Evolutionary conservation across 139 green algal species (phyloP).

Genomic region (Haematococcus lacustris): DNA sequence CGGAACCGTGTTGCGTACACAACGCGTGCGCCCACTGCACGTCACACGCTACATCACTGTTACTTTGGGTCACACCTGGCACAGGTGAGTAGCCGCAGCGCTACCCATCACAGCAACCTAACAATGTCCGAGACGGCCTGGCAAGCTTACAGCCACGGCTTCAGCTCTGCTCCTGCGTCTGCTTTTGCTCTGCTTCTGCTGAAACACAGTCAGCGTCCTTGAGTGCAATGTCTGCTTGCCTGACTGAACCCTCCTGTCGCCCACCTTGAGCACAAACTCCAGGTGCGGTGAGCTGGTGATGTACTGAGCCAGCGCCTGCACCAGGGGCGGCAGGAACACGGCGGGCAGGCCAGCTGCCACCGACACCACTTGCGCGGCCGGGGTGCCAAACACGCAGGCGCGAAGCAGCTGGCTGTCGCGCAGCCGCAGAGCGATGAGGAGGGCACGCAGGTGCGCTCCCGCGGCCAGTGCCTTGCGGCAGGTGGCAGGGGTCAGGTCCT

Average conservation of each 20-base stretch:
- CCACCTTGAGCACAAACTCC: constrained; percentile 65
- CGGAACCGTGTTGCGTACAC: constrained; percentile 43
- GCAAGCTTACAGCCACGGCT: background rate
- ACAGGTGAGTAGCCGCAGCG: background rate
- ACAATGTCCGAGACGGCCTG: background rate
- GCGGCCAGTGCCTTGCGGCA: constrained; percentile 39
- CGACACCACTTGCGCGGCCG: constrained; percentile 3
- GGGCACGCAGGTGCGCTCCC: constrained; percentile 48
- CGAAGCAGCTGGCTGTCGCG: constrained; percentile 54
- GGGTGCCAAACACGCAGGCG: constrained; percentile 11
- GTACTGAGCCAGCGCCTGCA: constrained; percentile 49
- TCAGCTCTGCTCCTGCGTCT: background rate
- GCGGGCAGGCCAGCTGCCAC: constrained; percentile 51
- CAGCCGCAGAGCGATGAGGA: constrained; percentile 77
- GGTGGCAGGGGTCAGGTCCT: constrained; percentile 80
- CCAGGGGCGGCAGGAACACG: constrained; percentile 33
- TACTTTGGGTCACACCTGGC: background rate
- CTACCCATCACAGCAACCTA: background rate
- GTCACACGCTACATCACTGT: background rate
- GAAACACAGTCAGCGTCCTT: background rate
- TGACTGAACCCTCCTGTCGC: background rate
- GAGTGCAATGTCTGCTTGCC: background rate
- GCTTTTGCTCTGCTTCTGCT: background rate
- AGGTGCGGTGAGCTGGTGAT: constrained; percentile 61
- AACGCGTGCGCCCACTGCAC: constrained; percentile 47